Conservation (phyloP, 129 eudicot species). For the Ambrosia trifida region DNA sequence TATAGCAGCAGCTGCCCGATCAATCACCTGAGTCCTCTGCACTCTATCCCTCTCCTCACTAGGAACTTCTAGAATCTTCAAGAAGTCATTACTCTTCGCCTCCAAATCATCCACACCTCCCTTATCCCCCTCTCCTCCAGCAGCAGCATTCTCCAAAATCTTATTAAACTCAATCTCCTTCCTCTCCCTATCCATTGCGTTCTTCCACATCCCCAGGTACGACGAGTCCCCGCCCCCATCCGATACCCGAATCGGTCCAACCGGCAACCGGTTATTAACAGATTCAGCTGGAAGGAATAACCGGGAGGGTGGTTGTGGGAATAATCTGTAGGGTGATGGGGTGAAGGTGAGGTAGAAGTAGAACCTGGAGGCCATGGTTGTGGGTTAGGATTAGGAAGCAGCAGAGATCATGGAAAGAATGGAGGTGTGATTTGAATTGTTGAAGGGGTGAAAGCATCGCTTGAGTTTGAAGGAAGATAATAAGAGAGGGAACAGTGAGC, state of each 20-base stretch:
- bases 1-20: conserved; percentile 94
- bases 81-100: conserved; percentile 64
- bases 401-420: conserved; percentile 2
- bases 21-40: conserved; percentile 88
- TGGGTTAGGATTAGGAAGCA: neutral
- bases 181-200: conserved; percentile 71
- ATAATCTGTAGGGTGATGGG: conserved; percentile 8
- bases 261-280: neutral
- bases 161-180: conserved; percentile 53
- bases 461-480: conserved; percentile 23
- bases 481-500: neutral
- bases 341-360: conserved; percentile 26
- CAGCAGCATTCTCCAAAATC: conserved; percentile 34
- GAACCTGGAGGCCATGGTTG: conserved; percentile 28
- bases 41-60: conserved; percentile 73
- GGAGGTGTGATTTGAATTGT: conserved; percentile 5
- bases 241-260: conserved; percentile 23
- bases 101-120: too few species aligned
- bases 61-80: conserved; percentile 73
- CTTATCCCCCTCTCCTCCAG: conserved; percentile 38
- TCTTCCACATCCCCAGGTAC: conserved; percentile 85
- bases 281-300: neutral
- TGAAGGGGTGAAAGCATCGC: conserved; percentile 31
- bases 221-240: conserved; percentile 62
- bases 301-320: conserved; percentile 11